Evolutionary conservation across 2,329 filamentous ascomycete genomes (phyloP).

Genomic region (Magnaporthales sp.): DNA sequence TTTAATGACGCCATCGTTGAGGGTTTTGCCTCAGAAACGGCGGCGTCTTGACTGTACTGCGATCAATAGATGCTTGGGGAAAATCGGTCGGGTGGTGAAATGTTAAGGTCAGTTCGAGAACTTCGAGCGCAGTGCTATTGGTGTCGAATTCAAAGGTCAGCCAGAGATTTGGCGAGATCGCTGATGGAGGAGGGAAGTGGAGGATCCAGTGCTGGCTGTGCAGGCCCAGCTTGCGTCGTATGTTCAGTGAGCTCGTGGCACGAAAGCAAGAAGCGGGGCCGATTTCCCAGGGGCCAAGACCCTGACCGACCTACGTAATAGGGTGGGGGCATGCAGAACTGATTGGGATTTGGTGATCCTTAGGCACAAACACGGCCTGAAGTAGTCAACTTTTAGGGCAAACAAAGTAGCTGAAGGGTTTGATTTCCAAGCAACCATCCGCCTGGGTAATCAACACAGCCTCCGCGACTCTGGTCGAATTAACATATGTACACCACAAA

Average conservation of each 20-base stretch:
- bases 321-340: background rate
- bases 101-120: background rate
- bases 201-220: background rate
- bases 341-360: background rate
- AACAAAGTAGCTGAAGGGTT: background rate
- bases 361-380: background rate
- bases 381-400: background rate
- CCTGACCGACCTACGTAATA: background rate
- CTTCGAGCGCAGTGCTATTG: background rate
- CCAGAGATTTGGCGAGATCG: background rate
- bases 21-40: background rate
- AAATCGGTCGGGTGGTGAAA: background rate
- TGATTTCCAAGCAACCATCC: too few relatives aligned
- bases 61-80: background rate
- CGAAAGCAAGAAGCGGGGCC: background rate
- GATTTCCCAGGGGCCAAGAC: background rate
- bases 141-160: background rate
- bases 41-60: background rate
- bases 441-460: too few relatives aligned
- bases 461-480: background rate
- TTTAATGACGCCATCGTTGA: constrained; percentile 67
- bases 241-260: background rate
- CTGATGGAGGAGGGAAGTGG: background rate
- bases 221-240: background rate
- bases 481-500: background rate